Base-by-base conservation (phyloP, 1,139 yeast species). In the Kodamaea plutei region DNA sequence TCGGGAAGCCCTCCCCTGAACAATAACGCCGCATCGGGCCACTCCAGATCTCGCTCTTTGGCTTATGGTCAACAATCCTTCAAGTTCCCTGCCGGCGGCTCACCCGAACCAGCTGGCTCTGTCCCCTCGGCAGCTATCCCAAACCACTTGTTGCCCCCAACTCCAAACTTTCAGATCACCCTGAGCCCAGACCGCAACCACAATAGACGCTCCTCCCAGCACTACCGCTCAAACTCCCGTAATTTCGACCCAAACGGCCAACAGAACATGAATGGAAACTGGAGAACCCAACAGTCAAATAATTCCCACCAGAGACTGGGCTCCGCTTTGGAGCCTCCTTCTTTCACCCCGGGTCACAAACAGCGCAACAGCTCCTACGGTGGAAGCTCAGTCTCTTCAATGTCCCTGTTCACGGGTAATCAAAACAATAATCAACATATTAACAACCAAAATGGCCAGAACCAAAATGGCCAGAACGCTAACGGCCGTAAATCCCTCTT, bases 401-500 rank as follows among this genome's bases (percentile, higher is more conserved):
- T 68, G 38, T 56, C 66, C 3, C 68, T 60, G 30, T 65, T 67
- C 39, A 42, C 60, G 42, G 68, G 68, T 3, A 43, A 40, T 25
- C 26, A 21, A 10, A 29, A 29, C 25, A 43, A 43, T 27, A 13
- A 19, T 8, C 26, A 55, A 4, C 20, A 18, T 10, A 7, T 9
- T 52, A 44, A 44, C 34, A 46, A 44, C 33, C 47, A 46, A 28
- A 46, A 50, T 26, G n/a, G n/a, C n/a, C n/a, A n/a, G n/a, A n/a
- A n/a, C n/a, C n/a, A n/a, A n/a, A 53, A 49, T 49, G 47, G 34
- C 25, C 55, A 55, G 32, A 61, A 61, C 24, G 47, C 50, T 33
- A 64, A 64, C 35, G 67, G 69, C 12, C 76, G 98, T 47, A 91
- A 89, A 52, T 84, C 96, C 0, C 71, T 91, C 34, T 91, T 91